Conservation (phyloP, 1,139 yeast genomes). For the Geotrichum siamense region DNA sequence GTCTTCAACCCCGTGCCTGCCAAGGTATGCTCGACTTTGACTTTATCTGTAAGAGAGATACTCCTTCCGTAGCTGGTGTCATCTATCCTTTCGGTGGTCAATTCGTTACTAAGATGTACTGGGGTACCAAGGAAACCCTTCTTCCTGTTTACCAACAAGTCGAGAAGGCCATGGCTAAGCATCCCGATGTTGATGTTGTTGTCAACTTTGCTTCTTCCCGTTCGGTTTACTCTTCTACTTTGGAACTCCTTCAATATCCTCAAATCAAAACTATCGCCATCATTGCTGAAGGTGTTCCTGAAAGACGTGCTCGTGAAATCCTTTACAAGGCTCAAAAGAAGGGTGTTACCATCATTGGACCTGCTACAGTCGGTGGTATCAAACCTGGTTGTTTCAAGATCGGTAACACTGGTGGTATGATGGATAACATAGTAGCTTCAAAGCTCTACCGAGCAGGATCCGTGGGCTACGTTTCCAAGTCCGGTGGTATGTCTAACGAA, state of each 20-base stretch:
- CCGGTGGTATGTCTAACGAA: conserved; percentile 46
- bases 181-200: conserved; percentile 44
- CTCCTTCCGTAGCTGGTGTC: conserved; percentile 44
- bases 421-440: conserved; percentile 45
- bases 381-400: conserved; percentile 46
- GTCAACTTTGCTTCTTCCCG: conserved; percentile 45
- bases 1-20: conserved; percentile 42
- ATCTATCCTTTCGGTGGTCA: conserved; percentile 45
- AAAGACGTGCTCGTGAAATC: conserved; percentile 44
- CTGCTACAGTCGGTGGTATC: conserved; percentile 46
- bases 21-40: conserved; percentile 46
- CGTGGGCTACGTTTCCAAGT: conserved; percentile 44
- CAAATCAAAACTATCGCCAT: conserved; percentile 43
- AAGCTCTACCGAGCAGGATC: conserved; percentile 44
- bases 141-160: conserved; percentile 43
- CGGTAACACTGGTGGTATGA: conserved; percentile 47
- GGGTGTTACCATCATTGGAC: conserved; percentile 44
- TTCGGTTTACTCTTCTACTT: conserved; percentile 42
- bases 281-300: conserved; percentile 46
- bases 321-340: conserved; percentile 39
- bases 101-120: conserved; percentile 42
- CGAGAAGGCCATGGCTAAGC: conserved; percentile 38
- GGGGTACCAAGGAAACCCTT: conserved; percentile 45
- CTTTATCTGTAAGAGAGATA: conserved; percentile 41
- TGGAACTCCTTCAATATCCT: conserved; percentile 43